These are phyloP conservation scores for Nothophaeocryptopus gaeumannii DNA, from an alignment of 2,329 filamentous ascomycete genomes.

Conservation along the genomic window DNA sequence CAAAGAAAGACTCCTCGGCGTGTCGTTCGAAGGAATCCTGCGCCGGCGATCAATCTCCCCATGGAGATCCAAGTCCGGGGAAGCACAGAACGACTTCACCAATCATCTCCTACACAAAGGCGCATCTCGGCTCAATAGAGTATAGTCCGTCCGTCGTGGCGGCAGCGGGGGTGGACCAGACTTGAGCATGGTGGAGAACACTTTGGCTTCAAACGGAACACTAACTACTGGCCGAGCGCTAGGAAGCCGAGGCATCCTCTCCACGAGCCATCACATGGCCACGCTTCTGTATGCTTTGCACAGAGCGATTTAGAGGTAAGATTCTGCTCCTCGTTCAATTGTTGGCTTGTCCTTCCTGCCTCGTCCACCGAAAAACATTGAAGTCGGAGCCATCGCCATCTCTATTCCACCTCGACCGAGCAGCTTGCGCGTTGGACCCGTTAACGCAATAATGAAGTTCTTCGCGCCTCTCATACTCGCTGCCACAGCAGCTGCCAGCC, in stretches of 20 bases:
- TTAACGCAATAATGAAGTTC: conserved; percentile 3
- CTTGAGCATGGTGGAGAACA: background rate
- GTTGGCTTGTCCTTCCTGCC: background rate
- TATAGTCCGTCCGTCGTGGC: background rate
- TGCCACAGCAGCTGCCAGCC: conserved; percentile 2
- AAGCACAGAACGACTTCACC: conserved; percentile 3
- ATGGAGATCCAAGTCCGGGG: conserved; percentile 4
- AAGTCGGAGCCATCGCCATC: background rate
- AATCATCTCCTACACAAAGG: background rate
- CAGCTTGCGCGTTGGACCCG: background rate
- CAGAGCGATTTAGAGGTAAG: conserved; percentile 1
- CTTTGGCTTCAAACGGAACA: conserved; percentile 1
- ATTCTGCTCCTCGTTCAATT: background rate
- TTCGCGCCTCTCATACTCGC: conserved; percentile 2
- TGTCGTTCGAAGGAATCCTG: no score
- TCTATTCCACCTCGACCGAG: background rate
- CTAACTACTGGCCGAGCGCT: background rate
- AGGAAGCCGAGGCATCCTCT: background rate
- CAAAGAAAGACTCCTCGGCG: no score
- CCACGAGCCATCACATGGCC: background rate
- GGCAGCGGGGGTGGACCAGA: background rate
- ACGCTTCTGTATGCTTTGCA: background rate
- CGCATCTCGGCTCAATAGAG: background rate
- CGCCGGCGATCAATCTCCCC: background rate
- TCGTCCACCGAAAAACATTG: background rate